Percentiles rank a stretch among this genome's conserved stretches.
phyloP scores from a whole-genome alignment of 2,329 filamentous ascomycete species.

The Botrytis deweyae region DNA sequence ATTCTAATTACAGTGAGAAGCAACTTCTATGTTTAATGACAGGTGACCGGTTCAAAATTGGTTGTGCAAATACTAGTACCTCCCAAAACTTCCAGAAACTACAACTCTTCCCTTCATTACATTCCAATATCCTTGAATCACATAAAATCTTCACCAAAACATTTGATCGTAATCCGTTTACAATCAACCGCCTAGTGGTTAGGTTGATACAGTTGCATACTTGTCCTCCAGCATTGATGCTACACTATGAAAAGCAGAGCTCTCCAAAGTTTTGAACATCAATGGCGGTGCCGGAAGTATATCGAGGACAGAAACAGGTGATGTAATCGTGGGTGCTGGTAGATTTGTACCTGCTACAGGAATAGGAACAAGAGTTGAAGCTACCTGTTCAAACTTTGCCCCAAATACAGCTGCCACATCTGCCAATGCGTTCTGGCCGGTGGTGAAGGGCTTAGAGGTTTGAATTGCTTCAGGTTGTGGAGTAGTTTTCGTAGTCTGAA shows the following conservation, averaged over 20 bases:
- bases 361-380: not conserved
- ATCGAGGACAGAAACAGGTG: not conserved
- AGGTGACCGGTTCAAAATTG: conserved; percentile 20
- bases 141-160: not conserved
- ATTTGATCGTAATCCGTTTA: not conserved
- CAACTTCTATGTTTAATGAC: conserved; percentile 6
- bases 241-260: not conserved
- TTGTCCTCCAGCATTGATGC: conserved; percentile 19
- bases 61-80: conserved; percentile 20
- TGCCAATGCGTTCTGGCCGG: conserved; percentile 16
- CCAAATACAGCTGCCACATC: conserved; percentile 23
- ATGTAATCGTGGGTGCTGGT: conserved; percentile 4
- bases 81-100: conserved; percentile 19
- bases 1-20: conserved; percentile 19
- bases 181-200: not conserved
- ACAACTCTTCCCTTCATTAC: conserved; percentile 13
- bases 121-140: conserved; percentile 17
- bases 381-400: not conserved
- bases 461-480: not conserved
- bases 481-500: not conserved
- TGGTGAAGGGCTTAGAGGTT: not conserved
- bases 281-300: not conserved
- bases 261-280: conserved; percentile 11
- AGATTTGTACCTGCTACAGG: not conserved
- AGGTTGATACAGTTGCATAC: not conserved